Evolutionary conservation across 805 yeast genomes (phyloP), one percentile per base, ranked within the genome.

Genomic region (Candida taoyuanica): DNA sequence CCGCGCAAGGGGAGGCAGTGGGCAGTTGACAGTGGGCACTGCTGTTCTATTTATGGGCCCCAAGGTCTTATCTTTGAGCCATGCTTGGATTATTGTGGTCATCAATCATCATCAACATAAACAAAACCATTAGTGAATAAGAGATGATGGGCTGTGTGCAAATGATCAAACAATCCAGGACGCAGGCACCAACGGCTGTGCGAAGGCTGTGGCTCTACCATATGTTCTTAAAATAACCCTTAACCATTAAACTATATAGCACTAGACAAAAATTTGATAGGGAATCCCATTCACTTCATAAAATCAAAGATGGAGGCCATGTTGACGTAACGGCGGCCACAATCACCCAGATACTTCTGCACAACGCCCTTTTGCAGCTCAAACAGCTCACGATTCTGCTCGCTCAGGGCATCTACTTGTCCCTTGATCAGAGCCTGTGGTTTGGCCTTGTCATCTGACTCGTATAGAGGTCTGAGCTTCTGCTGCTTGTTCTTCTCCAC

Each of bases 251-350:
- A 29, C 7, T 27, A 21, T 23, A 12, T 23, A 29, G 3, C 11
- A 25, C n/a, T 12, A 13, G 8, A 17, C 17, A 31, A 17, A 27
- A 6, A 32, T 17, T 15, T 13, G 18, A 16, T 16, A 13, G n/a
- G 6, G n/a, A 15, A 7, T 25, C 28, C 11, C n/a, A 12, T 12
- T 37, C 37, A 40, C 34, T 36, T 47, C 54, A 76, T 74, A 47
- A 74, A 76, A 35, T 72, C 81, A 60, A 89, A 89, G n/a, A 89
- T 79, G 17, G 75, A 65, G 7, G 79, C 78, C 85, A 91, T 79
- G 56, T 86, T 85, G 35, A 89, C 97, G 60, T 78, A 88, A 34
- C 96, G 71, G 49, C 96, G 79, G 5, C 95, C 97, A 63, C 91
- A 84, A 45, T 84, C 84, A 36, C 69, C 68, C 48, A 91, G 62